Percentiles rank a stretch among this genome's conserved stretches.
phyloP scores from a whole-genome alignment of 2,329 filamentous ascomycete genomes.

The Trichoderma asperellum region DNA sequence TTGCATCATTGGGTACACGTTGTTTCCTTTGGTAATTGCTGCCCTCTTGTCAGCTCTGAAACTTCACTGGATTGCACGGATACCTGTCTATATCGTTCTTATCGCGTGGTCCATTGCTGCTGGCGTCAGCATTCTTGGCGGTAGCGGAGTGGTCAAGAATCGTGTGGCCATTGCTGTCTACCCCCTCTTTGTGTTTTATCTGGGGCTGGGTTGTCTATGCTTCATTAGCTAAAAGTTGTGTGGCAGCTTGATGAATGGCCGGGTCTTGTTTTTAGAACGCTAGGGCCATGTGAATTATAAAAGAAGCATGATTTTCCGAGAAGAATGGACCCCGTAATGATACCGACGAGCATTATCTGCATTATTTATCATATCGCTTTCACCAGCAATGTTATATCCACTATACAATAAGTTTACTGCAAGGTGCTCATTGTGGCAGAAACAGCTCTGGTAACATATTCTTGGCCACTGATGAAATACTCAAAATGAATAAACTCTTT shows the following conservation, averaged over 20 bases:
- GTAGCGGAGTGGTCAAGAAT: constrained; percentile 94
- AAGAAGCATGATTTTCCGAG: neutral
- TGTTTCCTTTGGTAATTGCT: constrained; percentile 95
- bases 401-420: neutral
- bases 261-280: neutral
- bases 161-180: constrained; percentile 92
- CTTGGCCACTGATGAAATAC: no score
- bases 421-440: no score
- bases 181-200: constrained; percentile 92
- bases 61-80: constrained; percentile 77
- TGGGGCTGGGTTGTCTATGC: constrained; percentile 90
- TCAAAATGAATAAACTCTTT: no score
- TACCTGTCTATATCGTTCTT: constrained; percentile 88
- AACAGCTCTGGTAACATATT: no score
- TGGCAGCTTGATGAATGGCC: neutral
- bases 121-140: constrained; percentile 92
- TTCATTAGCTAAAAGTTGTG: constrained; percentile 76
- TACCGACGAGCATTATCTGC: neutral
- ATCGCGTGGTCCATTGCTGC: constrained; percentile 93
- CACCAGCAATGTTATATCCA: neutral
- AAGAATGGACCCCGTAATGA: neutral
- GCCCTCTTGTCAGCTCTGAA: constrained; percentile 83
- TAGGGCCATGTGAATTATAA: neutral
- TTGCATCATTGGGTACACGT: constrained; percentile 97
- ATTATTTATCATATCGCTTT: neutral